Percentiles rank a stretch among this genome's conserved stretches.
These are phyloP conservation scores for Diutina siamensis DNA, from an alignment of 1,139 yeast species.

Conservation along the genomic window DNA sequence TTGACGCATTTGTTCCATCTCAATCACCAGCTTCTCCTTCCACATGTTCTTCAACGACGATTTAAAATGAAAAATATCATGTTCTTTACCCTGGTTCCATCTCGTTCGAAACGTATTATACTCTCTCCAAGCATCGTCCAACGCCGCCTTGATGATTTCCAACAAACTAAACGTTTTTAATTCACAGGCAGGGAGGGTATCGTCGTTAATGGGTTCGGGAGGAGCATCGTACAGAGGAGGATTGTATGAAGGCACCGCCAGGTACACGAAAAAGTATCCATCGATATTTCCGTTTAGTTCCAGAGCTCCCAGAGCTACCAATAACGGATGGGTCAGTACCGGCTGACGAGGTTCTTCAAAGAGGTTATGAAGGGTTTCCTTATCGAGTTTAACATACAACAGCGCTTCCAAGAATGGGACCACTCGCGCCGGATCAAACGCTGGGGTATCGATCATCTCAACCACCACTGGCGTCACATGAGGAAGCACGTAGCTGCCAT, in stretches of 20 bases:
- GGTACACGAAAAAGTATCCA: slow-evolving; percentile 59
- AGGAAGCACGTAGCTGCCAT: slow-evolving; percentile 12
- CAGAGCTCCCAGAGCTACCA: slow-evolving; percentile 70
- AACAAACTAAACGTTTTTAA: slow-evolving; percentile 35
- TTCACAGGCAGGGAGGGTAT: slow-evolving; percentile 7
- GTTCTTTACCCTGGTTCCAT: slow-evolving; percentile 55
- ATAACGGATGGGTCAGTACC: slow-evolving; percentile 52
- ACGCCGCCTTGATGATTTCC: slow-evolving; percentile 37
- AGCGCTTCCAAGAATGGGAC: slow-evolving; percentile 71
- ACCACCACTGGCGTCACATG: slow-evolving; percentile 41
- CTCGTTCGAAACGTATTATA: slow-evolving; percentile 39
- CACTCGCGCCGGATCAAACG: slow-evolving; percentile 49
- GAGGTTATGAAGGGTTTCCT: slow-evolving; percentile 45
- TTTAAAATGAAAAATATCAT: slow-evolving; percentile 51
- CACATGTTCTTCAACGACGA: slow-evolving; percentile 40
- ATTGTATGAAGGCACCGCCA: slow-evolving; percentile 47
- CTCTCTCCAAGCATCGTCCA: slow-evolving; percentile 67
- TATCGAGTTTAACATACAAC: slow-evolving; percentile 47
- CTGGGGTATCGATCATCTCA: slow-evolving; percentile 65
- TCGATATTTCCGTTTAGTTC: slow-evolving; percentile 65
- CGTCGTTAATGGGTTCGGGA: neutral
- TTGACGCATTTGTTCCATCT: slow-evolving; percentile 7
- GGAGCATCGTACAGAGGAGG: slow-evolving; percentile 39
- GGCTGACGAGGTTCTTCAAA: slow-evolving; percentile 57
- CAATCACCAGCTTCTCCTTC: neutral